phyloP scores from a whole-genome alignment of 805 yeast genomes.

The Saccharomycopsis vini region DNA sequence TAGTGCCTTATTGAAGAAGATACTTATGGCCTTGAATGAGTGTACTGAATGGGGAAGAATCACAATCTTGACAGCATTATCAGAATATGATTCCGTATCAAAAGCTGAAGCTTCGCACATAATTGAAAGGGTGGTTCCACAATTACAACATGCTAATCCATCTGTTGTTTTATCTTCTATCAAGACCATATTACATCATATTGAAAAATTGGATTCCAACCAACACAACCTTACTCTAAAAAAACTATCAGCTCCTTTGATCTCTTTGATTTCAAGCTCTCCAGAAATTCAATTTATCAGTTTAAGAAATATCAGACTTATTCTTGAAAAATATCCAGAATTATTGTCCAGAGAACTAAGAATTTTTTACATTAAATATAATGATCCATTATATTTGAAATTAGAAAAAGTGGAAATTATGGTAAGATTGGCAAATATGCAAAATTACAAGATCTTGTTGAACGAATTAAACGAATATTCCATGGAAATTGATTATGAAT shows the following conservation, averaged over 20 bases:
- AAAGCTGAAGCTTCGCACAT: slow-evolving; percentile 70
- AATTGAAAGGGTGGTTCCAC: slow-evolving; percentile 85
- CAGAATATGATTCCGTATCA: slow-evolving; percentile 54
- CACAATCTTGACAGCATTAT: slow-evolving; percentile 72
- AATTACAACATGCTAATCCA: slow-evolving; percentile 93
- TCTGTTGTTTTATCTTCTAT: slow-evolving; percentile 85
- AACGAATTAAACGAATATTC: slow-evolving; percentile 74
- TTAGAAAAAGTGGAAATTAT: slow-evolving; percentile 69
- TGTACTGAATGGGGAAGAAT: slow-evolving; percentile 99
- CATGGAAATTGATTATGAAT: slow-evolving; percentile 76
- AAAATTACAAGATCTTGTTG: slow-evolving; percentile 48
- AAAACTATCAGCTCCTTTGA: slow-evolving; percentile 77
- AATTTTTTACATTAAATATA: slow-evolving; percentile 83
- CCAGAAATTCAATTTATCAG: slow-evolving; percentile 96
- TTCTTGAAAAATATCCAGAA: slow-evolving; percentile 80
- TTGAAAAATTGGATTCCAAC: slow-evolving; percentile 35
- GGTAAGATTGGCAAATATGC: slow-evolving; percentile 48
- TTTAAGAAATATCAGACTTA: slow-evolving; percentile 79
- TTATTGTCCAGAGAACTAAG: slow-evolving; percentile 71
- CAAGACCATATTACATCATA: slow-evolving; percentile 67
- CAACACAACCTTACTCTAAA: slow-evolving; percentile 38
- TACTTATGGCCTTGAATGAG: slow-evolving; percentile 82
- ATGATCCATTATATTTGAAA: slow-evolving; percentile 72
- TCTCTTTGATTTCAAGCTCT: slow-evolving; percentile 76
- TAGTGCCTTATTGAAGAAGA: slow-evolving; percentile 37